Evolutionary conservation across 2,329 filamentous ascomycete genomes (phyloP), one percentile per base, ranked within the genome.

Genomic region (Fusarium sarcochroum): DNA sequence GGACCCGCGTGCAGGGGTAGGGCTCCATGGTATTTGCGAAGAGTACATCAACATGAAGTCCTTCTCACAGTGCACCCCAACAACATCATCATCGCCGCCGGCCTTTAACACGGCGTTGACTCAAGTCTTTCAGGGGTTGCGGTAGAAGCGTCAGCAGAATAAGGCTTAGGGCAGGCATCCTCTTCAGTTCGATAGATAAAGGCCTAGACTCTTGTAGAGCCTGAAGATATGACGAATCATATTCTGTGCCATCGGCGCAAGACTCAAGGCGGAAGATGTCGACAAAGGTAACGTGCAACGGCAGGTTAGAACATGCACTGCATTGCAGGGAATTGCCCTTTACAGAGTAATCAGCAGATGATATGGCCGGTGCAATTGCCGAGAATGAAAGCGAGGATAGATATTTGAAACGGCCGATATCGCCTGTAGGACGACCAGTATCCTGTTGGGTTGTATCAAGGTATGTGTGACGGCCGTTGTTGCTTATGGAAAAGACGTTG

Each of bases 181-280:
- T 41, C 52, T 51, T 47, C 15, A 41, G 30, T 38, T 20, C 23
- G 34, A 45, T 32, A 42, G 48, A 56, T 46, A 61, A 60, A 50
- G 49, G 53, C 27, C 69, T 48, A 49, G 62, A 57, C 59, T 51
- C 34, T 54, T 27, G 13, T 21, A 54, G 38, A 52, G 37, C 32
- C 23, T 34, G 32, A 40, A 21, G 38, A 70, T 74, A 56, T 73
- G 71, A 73, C 55, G 50, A 66, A 70, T 73, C 71, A 65, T 40
- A 71, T 74, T 68, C 35, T 60, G 52, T 58, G 59, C 55, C 65
- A 49, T 42, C 20, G 49, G 35, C 34, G 53, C 25, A 69, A 41
- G 35, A 54, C 54, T 45, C 40, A 35, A 40, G 30, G 35, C n/a
- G 41, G 38, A 46, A 52, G 18, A 32, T 35, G 10, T 37, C 46